Base-by-base conservation (phyloP, 2,329 filamentous ascomycete species). In the Mycogone perniciosa region DNA sequence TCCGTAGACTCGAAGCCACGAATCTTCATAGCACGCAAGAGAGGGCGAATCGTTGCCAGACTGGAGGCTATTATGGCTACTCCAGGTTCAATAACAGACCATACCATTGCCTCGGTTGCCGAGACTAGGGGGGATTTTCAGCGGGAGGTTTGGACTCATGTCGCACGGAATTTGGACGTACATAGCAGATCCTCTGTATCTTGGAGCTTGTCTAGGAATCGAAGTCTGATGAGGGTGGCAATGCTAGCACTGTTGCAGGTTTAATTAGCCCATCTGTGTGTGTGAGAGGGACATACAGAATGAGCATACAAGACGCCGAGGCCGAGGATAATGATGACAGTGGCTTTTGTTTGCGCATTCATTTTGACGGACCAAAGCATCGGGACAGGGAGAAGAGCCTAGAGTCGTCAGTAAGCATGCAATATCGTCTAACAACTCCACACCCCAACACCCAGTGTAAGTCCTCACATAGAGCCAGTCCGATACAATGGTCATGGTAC, bases 21-120 rank as follows among this genome's bases (percentile, higher is more conserved):
- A 9, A 79, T 62, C 54, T 65, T 70, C 64, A 72, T 67, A n/a
- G 66, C 64, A 34, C 76, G 74, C 34, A 81, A 70, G 1, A 81
- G 68, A 4, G 77, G 77, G 3, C 77, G 73, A 31, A 80, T 76
- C 5, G 77, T 81, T 26, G 75, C 75, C 8, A 80, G 65, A 53
- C 75, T 78, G 2, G 77, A 73, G 9, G 77, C 77, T 29, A 75
- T 62, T 42, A 80, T 81, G 52, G 76, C 77, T 26, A 80, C 71
- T 5, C 76, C 77, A 2, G 77, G 76, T 57, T 81, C 77, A 48
- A 80, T 66, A n/a, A 80, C 64, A 7, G 76, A 80, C 77, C 77
- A 81, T 6, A 80, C 68, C 71, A 77, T 76, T 34, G 76, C 71
- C 53, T 77, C 67, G 4, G 76, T 80, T 26, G 70, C 74, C 47